Evolutionary conservation across 352 stramenopile species (phyloP).

Genomic region (Aphanomyces stellatus): DNA sequence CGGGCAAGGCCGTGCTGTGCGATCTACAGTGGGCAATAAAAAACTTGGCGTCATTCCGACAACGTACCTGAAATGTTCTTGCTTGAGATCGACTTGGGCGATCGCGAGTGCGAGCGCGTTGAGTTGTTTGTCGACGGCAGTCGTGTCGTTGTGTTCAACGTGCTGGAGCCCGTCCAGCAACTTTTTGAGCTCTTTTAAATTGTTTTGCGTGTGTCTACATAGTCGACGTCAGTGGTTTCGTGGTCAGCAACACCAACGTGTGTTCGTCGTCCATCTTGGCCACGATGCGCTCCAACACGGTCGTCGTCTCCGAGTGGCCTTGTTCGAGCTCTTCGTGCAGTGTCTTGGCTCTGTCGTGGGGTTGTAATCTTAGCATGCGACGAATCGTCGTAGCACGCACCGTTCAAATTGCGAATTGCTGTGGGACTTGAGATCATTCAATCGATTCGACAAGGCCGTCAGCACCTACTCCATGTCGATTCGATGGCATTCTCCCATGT

Average conservation of each 20-base stretch:
- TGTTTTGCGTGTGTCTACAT: slow-evolving; percentile 5
- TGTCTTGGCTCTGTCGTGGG: neutral
- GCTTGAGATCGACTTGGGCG: slow-evolving; percentile 1
- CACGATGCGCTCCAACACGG: neutral
- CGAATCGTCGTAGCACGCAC: neutral
- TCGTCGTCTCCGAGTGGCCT: slow-evolving; percentile 2
- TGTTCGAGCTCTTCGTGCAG: neutral
- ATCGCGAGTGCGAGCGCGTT: neutral
- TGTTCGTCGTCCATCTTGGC: neutral
- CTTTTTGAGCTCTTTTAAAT: slow-evolving; percentile 6
- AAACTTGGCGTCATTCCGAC: neutral
- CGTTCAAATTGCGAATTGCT: neutral
- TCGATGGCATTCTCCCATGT: neutral
- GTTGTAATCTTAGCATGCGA: no score
- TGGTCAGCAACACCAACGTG: neutral
- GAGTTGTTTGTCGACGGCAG: neutral
- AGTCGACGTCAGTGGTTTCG: neutral
- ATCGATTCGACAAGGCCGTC: neutral
- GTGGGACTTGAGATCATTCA: neutral
- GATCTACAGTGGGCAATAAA: slow-evolving; percentile 1
- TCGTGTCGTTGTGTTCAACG: neutral
- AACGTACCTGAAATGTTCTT: slow-evolving; percentile 13
- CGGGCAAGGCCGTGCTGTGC: slow-evolving; percentile 1
- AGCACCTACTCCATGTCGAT: neutral
- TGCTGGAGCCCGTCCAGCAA: slow-evolving; percentile 4